These are phyloP conservation scores for Phialophora tarda DNA, from an alignment of 2,329 filamentous ascomycete species.

Conservation along the genomic window DNA sequence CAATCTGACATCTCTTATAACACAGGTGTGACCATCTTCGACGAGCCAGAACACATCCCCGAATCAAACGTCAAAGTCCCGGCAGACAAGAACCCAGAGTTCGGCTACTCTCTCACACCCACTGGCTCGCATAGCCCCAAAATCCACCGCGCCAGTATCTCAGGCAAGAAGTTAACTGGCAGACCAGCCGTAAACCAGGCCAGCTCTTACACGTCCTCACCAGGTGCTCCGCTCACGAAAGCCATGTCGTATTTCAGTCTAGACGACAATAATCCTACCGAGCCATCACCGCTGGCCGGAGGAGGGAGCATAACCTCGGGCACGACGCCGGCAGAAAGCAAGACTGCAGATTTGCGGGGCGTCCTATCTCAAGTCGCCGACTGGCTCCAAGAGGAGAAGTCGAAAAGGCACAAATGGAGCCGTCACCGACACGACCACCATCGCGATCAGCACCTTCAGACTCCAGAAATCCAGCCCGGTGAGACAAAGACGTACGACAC, in stretches of 20 bases:
- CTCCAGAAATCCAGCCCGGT: slow-evolving; percentile 30
- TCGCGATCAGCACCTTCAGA: slow-evolving; percentile 46
- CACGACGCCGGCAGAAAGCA: slow-evolving; percentile 30
- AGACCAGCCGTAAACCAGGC: slow-evolving; percentile 30
- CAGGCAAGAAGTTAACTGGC: slow-evolving; percentile 41
- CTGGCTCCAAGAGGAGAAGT: slow-evolving; percentile 82
- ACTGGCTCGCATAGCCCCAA: slow-evolving; percentile 30
- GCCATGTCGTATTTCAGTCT: slow-evolving; percentile 36
- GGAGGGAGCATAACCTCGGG: slow-evolving; percentile 16
- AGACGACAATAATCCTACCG: slow-evolving; percentile 19
- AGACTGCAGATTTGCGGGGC: slow-evolving; percentile 35
- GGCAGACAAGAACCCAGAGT: slow-evolving; percentile 31
- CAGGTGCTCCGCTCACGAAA: slow-evolving; percentile 16
- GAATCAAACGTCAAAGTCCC: slow-evolving; percentile 24
- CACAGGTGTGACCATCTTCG: slow-evolving; percentile 40
- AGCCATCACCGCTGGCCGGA: neutral
- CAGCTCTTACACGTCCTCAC: slow-evolving; percentile 30
- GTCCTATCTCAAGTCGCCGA: slow-evolving; percentile 76
- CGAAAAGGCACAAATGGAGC: slow-evolving; percentile 66
- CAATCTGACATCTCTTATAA: slow-evolving; percentile 4
- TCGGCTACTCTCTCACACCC: slow-evolving; percentile 29
- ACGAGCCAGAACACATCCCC: slow-evolving; percentile 40
- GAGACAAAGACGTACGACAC: slow-evolving; percentile 18
- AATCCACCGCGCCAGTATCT: slow-evolving; percentile 39
- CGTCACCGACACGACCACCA: slow-evolving; percentile 51